Percentiles rank a stretch among this genome's conserved stretches.
These are phyloP conservation scores for Carpinus fangiana DNA, from an alignment of 306 rosid species.

Conservation along the genomic window DNA sequence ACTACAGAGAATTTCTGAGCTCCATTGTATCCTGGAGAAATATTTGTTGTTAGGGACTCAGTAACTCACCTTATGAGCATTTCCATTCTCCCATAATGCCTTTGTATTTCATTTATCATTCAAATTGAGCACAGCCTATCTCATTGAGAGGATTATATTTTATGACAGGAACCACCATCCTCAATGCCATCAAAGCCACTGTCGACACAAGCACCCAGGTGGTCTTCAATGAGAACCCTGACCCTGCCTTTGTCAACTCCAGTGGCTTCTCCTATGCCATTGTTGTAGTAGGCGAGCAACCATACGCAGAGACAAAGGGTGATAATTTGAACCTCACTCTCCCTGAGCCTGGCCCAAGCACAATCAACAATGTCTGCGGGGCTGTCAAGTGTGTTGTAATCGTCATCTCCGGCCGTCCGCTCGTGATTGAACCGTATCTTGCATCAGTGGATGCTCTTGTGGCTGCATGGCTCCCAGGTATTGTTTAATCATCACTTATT, in stretches of 20 bases:
- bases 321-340: slow-evolving; percentile 12
- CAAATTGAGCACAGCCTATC: neutral
- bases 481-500: too few species aligned
- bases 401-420: slow-evolving; percentile 2
- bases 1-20: too few species aligned
- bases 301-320: slow-evolving; percentile 5
- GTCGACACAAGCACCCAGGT: slow-evolving; percentile 3
- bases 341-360: neutral
- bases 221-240: slow-evolving; percentile 7
- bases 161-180: slow-evolving; percentile 8
- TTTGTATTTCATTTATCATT: neutral
- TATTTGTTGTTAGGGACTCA: too few species aligned
- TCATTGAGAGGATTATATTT: neutral
- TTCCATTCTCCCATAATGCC: neutral
- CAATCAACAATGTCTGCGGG: neutral
- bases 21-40: too few species aligned
- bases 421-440: slow-evolving; percentile 3
- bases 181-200: neutral
- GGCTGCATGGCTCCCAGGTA: slow-evolving; percentile 12
- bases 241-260: neutral
- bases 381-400: slow-evolving; percentile 6
- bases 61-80: too few species aligned
- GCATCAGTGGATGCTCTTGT: slow-evolving; percentile 6
- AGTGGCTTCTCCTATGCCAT: neutral
- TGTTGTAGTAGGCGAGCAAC: slow-evolving; percentile 3